Conservation (phyloP, 1,284 basidiomycete species). For the Trichosporon ovoides region DNA sequence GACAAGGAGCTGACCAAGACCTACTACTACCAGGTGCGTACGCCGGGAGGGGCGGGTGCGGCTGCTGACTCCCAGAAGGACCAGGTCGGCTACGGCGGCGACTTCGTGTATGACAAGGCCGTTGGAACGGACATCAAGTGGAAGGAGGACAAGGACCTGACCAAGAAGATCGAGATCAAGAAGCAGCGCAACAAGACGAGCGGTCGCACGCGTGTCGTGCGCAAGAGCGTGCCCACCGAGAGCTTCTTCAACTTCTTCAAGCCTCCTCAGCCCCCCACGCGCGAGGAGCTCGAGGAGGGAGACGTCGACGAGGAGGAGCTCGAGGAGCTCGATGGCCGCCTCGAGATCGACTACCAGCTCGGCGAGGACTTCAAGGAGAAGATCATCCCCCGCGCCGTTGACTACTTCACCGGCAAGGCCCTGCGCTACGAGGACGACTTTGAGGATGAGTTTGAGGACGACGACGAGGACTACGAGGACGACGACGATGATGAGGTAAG, state of each 20-base stretch:
- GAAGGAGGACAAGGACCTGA: constrained; percentile 98
- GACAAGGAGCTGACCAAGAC: constrained; percentile 84
- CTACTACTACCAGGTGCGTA: constrained; percentile 75
- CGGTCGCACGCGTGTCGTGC: constrained; percentile 84
- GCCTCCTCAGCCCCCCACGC: constrained; percentile 70
- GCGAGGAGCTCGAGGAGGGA: constrained; percentile 65
- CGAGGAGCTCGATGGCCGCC: constrained; percentile 82
- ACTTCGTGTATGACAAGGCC: constrained; percentile 91
- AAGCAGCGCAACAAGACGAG: constrained; percentile 99
- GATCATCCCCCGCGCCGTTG: constrained; percentile 91
- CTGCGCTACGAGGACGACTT: constrained; percentile 78
- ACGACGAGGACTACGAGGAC: constrained; percentile 53
- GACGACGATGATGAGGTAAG: constrained; percentile 40
- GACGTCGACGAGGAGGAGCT: constrained; percentile 80
- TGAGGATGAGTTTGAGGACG: constrained; percentile 63
- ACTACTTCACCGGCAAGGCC: constrained; percentile 95
- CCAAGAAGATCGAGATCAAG: constrained; percentile 96
- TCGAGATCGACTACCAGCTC: constrained; percentile 97
- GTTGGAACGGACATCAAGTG: constrained; percentile 87
- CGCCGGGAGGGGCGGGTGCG: constrained; percentile 7
- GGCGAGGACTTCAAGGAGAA: constrained; percentile 98
- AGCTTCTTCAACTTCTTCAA: constrained; percentile 98
- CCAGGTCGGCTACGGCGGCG: constrained; percentile 87
- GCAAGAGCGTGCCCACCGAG: constrained; percentile 78
- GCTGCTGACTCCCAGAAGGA: constrained; percentile 47